Percentiles rank a stretch among this genome's conserved stretches.
phyloP scores from a whole-genome alignment of 139 green algal genomes.

The Coelastrella sp. region DNA sequence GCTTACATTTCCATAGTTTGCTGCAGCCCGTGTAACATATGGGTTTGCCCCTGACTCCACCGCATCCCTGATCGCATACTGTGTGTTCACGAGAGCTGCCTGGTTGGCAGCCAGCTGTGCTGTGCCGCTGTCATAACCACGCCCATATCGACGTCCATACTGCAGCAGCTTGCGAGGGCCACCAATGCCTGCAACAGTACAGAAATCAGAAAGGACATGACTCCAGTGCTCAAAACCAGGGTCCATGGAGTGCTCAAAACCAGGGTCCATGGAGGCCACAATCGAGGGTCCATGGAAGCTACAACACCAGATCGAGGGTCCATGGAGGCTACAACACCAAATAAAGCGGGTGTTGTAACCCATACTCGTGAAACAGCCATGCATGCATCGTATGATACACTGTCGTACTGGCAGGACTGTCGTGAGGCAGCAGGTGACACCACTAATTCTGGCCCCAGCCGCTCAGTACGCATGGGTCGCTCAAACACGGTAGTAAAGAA shows the following conservation, averaged over 20 bases:
- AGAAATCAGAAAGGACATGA: not conserved
- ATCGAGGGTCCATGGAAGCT: no score
- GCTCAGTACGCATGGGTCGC: no score
- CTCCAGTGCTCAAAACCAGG: no score
- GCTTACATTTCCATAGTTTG: conserved; percentile 15
- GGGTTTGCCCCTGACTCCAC: conserved; percentile 7
- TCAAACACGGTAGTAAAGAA: no score
- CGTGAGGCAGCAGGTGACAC: no score
- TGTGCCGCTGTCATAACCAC: not conserved
- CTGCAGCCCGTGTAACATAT: not conserved
- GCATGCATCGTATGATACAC: not conserved
- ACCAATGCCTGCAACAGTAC: not conserved
- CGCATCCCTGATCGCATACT: not conserved
- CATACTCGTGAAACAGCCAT: not conserved
- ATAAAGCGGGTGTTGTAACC: no score
- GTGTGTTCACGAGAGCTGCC: conserved; percentile 1
- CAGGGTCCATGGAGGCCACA: no score
- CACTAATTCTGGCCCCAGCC: no score
- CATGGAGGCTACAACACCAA: no score
- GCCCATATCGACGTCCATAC: not conserved
- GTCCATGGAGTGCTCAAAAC: no score
- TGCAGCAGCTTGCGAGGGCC: not conserved
- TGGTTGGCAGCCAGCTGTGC: not conserved
- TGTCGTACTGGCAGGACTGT: no score
- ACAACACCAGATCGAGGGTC: no score